Percentiles rank a stretch among this genome's conserved stretches.
phyloP scores from a whole-genome alignment of 768 basidiomycete species.

The Galerina marginata region DNA sequence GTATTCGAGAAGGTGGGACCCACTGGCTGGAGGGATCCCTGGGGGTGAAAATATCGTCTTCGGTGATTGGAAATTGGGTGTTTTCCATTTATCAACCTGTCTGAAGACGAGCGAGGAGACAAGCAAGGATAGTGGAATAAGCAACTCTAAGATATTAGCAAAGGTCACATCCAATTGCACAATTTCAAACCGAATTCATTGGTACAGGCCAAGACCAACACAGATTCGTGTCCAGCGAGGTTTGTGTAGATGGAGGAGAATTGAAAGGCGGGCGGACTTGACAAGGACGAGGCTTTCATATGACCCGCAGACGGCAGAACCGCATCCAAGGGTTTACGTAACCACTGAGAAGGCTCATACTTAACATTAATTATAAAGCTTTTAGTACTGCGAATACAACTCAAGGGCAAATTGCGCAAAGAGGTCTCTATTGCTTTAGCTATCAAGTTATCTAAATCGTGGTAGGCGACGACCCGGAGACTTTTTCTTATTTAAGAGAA shows the following conservation, averaged over 20 bases:
- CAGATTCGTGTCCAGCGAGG: no score
- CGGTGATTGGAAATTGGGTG: conserved; percentile 20
- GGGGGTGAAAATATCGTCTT: conserved; percentile 33
- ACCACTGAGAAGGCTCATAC: not conserved
- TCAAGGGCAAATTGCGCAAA: not conserved
- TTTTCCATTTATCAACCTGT: conserved; percentile 25
- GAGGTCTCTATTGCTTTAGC: not conserved
- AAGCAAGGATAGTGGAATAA: not conserved
- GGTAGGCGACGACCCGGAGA: conserved; percentile 59
- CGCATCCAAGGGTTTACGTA: not conserved
- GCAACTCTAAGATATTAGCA: not conserved
- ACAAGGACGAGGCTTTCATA: no score
- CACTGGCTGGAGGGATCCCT: conserved; percentile 17
- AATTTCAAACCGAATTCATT: not conserved
- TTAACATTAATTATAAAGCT: not conserved
- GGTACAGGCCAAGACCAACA: not conserved
- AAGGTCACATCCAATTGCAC: not conserved
- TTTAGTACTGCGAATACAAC: no score
- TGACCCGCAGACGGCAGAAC: not conserved
- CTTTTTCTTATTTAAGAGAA: conserved; percentile 62
- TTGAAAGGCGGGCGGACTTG: no score
- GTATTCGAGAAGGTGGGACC: conserved; percentile 25
- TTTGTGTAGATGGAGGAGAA: no score
- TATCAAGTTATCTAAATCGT: conserved; percentile 43
- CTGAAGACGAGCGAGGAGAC: not conserved